Evolutionary conservation across 2,329 filamentous ascomycete species (phyloP).

Genomic region (Didymosphaeria variabile): DNA sequence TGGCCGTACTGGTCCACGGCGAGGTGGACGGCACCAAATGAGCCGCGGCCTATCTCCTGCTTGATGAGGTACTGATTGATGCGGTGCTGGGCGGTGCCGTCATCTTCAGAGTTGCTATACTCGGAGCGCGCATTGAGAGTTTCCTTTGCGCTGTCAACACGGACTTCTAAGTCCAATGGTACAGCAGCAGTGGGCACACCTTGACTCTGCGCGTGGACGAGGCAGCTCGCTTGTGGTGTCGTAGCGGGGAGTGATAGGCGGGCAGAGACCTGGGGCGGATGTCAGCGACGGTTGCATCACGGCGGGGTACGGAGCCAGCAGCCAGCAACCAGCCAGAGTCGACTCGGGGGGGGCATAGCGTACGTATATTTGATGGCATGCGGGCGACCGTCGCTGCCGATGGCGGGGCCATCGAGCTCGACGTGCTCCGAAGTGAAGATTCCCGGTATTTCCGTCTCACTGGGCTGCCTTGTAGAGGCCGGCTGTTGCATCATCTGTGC

Average conservation of each 20-base stretch:
- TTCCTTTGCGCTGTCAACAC: constrained; percentile 67
- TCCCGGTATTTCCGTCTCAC: constrained; percentile 43
- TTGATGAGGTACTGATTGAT: constrained; percentile 96
- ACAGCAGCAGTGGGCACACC: constrained; percentile 47
- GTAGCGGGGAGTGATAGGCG: constrained; percentile 68
- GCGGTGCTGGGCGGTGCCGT: constrained; percentile 80
- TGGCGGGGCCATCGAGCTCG: constrained; percentile 55
- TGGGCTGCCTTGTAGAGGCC: constrained; percentile 28
- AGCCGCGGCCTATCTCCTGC: constrained; percentile 95
- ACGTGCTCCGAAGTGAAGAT: constrained; percentile 60
- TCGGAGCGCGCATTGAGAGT: constrained; percentile 89
- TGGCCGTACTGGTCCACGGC: constrained; percentile 89
- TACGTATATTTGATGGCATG: constrained; percentile 61
- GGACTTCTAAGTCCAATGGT: neutral
- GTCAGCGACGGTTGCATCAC: constrained; percentile 36
- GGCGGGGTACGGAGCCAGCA: constrained; percentile 19
- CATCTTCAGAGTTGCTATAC: constrained; percentile 83
- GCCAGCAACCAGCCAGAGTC: neutral
- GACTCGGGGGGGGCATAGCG: constrained; percentile 35
- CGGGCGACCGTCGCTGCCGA: constrained; percentile 51
- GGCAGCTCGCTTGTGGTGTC: constrained; percentile 70
- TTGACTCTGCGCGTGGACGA: constrained; percentile 71
- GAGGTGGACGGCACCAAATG: constrained; percentile 91
- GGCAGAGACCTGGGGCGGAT: constrained; percentile 60
- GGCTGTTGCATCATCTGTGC: constrained; percentile 25